Base-by-base conservation (phyloP, 768 basidiomycete genomes). In the Coprinopsis marcescibilis region DNA sequence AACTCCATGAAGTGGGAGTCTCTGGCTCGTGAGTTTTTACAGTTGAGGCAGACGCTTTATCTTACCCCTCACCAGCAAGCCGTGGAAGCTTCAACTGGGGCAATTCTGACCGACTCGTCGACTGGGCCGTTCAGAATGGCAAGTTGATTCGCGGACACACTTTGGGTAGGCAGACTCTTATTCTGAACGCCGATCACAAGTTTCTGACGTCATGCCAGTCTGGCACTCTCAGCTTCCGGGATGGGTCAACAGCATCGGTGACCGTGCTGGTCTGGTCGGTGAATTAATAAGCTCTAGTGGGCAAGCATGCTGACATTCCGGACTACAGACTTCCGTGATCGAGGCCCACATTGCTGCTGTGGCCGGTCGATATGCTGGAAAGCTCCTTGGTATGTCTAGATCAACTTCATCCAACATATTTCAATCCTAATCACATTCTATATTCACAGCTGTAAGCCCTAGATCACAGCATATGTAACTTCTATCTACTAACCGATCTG, bases 1-100 rank as follows among this genome's bases (percentile, higher is more conserved):
- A 68, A 70, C 54, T 68, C 67, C 25, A 70, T 72, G 70, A 73
- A 69, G 66, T 68, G 67, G 69, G 67, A 69, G 57, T 59, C 69
- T 11, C 69, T 63, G 25, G 69, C 71, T 49, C 58, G 64, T 65
- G 38, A 49, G 59, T 43, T 23, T 27, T 32, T 21, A 33, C 24
- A 13, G 17, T 43, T 12, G 15, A 5, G 8, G 2, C 14, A 3
- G 19, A 40, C 20, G 37, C 21, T 23, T 10, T 37, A n/a, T 11
- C 14, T 29, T 21, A 14, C 1, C n/a, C n/a, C 41, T 60, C 14
- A 57, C 56, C 19, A 49, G 48, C 48, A 10, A 49, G 13, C 19
- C 61, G 65, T 23, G 62, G 61, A 23, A 38, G 40, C 6, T 72
- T 72, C 53, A 66, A 57, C 25, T 71, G 60, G 43, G 52, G 55